These are phyloP conservation scores for Apiospora koreana DNA, from an alignment of 2,329 filamentous ascomycete species.

Conservation along the genomic window DNA sequence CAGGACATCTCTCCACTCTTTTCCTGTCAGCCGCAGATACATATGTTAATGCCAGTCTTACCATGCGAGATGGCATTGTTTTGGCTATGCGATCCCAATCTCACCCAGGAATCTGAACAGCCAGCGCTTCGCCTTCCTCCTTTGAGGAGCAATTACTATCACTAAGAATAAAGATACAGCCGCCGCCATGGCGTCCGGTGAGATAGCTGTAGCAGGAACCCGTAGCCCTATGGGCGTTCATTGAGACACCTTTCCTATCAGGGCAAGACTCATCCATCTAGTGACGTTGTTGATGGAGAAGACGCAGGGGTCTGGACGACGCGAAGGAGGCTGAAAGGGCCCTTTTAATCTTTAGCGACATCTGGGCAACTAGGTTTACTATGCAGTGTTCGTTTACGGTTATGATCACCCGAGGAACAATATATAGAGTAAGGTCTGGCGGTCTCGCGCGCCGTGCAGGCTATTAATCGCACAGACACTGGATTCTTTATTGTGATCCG, in stretches of 20 bases:
- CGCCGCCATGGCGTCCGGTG: not conserved
- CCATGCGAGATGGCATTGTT: not conserved
- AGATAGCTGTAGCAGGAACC: not conserved
- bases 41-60: not conserved
- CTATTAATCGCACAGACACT: not conserved
- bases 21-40: not conserved
- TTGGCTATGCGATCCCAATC: not conserved
- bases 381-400: not conserved
- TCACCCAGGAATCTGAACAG: not conserved
- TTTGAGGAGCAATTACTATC: not conserved
- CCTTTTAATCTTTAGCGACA: not conserved
- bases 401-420: not conserved
- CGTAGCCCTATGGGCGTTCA: not conserved
- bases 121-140: not conserved
- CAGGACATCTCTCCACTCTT: not conserved
- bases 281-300: not conserved
- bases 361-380: slow-evolving; percentile 1
- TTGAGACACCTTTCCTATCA: not conserved
- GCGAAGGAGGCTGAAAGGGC: not conserved
- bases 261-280: not conserved
- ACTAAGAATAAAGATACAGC: not conserved
- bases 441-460: not conserved
- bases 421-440: not conserved
- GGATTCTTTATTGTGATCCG: not conserved
- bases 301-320: not conserved